Conservation (phyloP, 2,329 filamentous ascomycete species). For the Pleoardoris graminearum region DNA sequence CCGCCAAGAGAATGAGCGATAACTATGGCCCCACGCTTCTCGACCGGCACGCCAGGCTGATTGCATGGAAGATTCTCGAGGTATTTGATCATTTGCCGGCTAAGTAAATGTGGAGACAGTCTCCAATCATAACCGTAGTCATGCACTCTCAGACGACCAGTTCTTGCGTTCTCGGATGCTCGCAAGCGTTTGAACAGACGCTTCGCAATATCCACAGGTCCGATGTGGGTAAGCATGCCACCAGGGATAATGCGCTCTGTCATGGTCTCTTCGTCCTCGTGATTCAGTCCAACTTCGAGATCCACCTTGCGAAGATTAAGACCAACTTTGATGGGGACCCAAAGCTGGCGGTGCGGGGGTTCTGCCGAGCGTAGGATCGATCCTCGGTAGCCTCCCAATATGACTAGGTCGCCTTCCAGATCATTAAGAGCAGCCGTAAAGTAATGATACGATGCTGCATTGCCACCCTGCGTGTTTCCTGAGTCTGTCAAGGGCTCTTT, state of each 20-base stretch:
- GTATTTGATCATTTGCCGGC: constrained; percentile 70
- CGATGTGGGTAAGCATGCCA: constrained; percentile 89
- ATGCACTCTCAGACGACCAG: constrained; percentile 75
- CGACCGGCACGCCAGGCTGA: constrained; percentile 54
- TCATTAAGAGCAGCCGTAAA: constrained; percentile 63
- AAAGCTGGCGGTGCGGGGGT: constrained; percentile 81
- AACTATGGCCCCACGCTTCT: constrained; percentile 72
- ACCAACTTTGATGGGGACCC: constrained; percentile 92
- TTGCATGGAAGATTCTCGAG: constrained; percentile 78
- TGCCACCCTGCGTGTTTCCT: constrained; percentile 18
- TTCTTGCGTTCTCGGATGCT: constrained; percentile 71
- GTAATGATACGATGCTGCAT: constrained; percentile 53
- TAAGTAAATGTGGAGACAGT: constrained; percentile 77
- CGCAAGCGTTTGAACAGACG: constrained; percentile 77
- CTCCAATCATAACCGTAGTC: constrained; percentile 97
- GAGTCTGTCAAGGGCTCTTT: constrained; percentile 10
- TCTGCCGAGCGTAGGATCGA: constrained; percentile 85
- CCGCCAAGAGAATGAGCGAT: constrained; percentile 88
- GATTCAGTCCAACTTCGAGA: constrained; percentile 79
- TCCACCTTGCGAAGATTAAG: constrained; percentile 90
- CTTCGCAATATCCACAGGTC: constrained; percentile 85
- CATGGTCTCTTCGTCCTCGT: constrained; percentile 82
- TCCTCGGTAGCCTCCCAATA: constrained; percentile 88
- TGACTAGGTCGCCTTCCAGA: constrained; percentile 80
- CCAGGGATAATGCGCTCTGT: constrained; percentile 80